These are phyloP conservation scores for Artomyces pyxidatus DNA, from an alignment of 768 basidiomycete genomes.

Conservation along the genomic window DNA sequence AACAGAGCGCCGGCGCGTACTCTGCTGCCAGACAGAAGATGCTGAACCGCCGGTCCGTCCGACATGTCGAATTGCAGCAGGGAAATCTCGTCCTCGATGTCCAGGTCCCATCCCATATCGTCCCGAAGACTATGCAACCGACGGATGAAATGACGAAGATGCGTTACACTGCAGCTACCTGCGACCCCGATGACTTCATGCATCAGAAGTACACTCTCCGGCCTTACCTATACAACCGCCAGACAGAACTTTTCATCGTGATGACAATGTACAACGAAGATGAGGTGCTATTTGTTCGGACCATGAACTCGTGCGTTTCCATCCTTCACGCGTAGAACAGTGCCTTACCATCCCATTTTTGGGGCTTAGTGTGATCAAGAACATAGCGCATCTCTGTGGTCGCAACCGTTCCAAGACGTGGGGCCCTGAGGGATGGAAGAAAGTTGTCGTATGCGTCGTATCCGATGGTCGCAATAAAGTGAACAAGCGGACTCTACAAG, in stretches of 20 bases:
- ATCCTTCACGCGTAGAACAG: neutral
- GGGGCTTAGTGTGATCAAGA: conserved; percentile 67
- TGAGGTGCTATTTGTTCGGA: conserved; percentile 66
- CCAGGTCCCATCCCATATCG: conserved; percentile 68
- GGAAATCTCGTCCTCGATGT: conserved; percentile 85
- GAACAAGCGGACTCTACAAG: conserved; percentile 87
- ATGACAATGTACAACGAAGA: conserved; percentile 98
- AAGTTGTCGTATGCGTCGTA: conserved; percentile 82
- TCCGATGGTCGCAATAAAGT: conserved; percentile 82
- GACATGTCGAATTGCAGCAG: conserved; percentile 70
- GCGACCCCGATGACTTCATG: conserved; percentile 87
- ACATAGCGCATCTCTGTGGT: conserved; percentile 70
- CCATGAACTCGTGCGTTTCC: conserved; percentile 71
- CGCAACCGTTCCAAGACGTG: conserved; percentile 67
- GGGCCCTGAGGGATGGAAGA: conserved; percentile 88
- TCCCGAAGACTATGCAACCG: conserved; percentile 55
- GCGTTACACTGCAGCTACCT: conserved; percentile 84
- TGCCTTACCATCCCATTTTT: conserved; percentile 5
- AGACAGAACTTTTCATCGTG: conserved; percentile 90
- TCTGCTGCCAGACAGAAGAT: conserved; percentile 68
- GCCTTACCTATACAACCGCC: conserved; percentile 68
- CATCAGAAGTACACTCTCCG: conserved; percentile 67
- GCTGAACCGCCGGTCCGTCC: conserved; percentile 72
- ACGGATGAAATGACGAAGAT: conserved; percentile 76
- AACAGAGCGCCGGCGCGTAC: conserved; percentile 46